Evolutionary conservation across 768 basidiomycete genomes (phyloP).

Genomic region (Serendipita indica): DNA sequence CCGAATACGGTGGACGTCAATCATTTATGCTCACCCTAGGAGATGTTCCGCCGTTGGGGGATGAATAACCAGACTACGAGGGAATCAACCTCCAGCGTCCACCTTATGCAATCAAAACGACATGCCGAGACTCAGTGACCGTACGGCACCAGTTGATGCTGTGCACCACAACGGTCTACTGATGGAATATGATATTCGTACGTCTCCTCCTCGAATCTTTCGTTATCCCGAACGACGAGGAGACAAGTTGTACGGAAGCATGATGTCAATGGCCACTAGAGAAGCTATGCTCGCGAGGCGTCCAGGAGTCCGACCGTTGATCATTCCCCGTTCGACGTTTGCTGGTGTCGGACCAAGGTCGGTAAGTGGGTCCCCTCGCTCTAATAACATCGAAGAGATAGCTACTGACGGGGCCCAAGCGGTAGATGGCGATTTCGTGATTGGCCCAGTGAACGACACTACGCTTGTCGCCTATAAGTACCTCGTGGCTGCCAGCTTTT

Average conservation of each 20-base stretch:
- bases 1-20: not conserved
- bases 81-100: conserved; percentile 30
- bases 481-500: too few relatives aligned
- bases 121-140: not conserved
- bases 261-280: conserved; percentile 52
- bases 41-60: not conserved
- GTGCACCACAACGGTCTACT: conserved; percentile 42
- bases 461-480: too few relatives aligned
- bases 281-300: conserved; percentile 47
- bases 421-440: too few relatives aligned
- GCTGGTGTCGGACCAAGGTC: conserved; percentile 48
- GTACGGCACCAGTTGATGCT: conserved; percentile 26
- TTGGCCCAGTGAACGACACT: too few relatives aligned
- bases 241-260: conserved; percentile 51
- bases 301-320: conserved; percentile 42
- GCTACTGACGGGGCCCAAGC: too few relatives aligned
- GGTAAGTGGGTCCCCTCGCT: too few relatives aligned
- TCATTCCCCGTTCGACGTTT: conserved; percentile 63
- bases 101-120: conserved; percentile 42
- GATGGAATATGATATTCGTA: conserved; percentile 43
- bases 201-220: conserved; percentile 12
- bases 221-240: conserved; percentile 14
- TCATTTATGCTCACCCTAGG: not conserved
- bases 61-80: not conserved
- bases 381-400: too few relatives aligned